Base-by-base conservation (phyloP, 257 asterid species). In the Galeopsis tetrahit region DNA sequence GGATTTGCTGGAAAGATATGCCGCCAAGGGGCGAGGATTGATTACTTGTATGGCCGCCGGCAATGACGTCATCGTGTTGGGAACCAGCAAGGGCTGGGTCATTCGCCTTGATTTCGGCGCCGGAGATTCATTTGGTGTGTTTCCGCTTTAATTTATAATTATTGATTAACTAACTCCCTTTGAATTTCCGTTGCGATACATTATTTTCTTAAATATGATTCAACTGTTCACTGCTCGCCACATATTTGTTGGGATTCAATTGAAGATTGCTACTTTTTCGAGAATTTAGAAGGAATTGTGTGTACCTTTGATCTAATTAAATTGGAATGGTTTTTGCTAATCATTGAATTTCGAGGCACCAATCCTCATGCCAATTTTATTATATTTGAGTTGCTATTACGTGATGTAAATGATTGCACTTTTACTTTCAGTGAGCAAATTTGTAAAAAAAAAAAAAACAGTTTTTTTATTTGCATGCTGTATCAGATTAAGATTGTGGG, bases 41-140 rank as follows among this genome's bases (percentile, higher is more conserved):
- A 85, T 92, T 72, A 95, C 98, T 15, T 95, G 97, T 83, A 87
- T 92, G 97, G 86, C 96, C 55, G 95, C 99, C 4, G 99, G 98
- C 15, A 92, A 95, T 75, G 98, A 92, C 77, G 98, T 95, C 77
- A 87, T 88, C 68, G 86, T 87, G 61, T 65, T 95, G 77, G 99
- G 99, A 8, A 95, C 99, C 53, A 88, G 92, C 84, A 92, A 90
- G 82, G 99, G 98, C 6, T 92, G 95, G 91, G 84, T 95, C 73
- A 91, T 95, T 76, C 89, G 99, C 80, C 93, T 90, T 51, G 98
- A 95, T 85, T 95, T 95, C 78, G 96, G 96, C 59, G 88, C 71
- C 15, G 99, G 98, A 51, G 92, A 87, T 85, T 90, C 97, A 32
- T 82, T 66, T 58, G 99, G 99, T 95, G 75, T 3, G 77, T 9